Conservation (phyloP, 495 filamentous ascomycete species). For the Rhizodiscina lignyota region DNA sequence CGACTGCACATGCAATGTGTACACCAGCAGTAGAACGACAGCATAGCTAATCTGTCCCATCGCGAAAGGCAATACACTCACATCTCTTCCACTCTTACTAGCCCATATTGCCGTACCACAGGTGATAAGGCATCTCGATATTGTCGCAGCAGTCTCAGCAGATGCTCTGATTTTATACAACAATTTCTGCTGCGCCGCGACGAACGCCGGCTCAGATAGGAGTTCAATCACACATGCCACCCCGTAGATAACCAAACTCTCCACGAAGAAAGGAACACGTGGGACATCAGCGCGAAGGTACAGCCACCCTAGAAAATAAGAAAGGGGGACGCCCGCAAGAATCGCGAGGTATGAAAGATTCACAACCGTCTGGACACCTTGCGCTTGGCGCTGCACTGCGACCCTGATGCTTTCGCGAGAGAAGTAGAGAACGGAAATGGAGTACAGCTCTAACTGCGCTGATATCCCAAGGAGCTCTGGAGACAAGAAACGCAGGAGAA, state of each 20-base stretch:
- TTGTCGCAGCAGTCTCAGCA: slow-evolving; percentile 64
- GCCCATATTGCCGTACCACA: slow-evolving; percentile 48
- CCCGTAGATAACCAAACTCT: slow-evolving; percentile 51
- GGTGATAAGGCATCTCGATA: slow-evolving; percentile 56
- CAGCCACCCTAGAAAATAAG: slow-evolving; percentile 38
- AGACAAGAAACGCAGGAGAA: slow-evolving; percentile 72
- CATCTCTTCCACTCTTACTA: slow-evolving; percentile 23
- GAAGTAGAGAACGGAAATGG: slow-evolving; percentile 77
- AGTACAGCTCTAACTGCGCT: slow-evolving; percentile 80
- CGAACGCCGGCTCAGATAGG: slow-evolving; percentile 68
- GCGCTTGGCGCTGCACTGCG: slow-evolving; percentile 62
- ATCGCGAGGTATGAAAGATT: slow-evolving; percentile 77
- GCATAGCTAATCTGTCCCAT: slow-evolving; percentile 73
- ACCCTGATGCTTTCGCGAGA: slow-evolving; percentile 75
- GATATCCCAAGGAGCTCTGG: slow-evolving; percentile 70
- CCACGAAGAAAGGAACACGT: slow-evolving; percentile 45
- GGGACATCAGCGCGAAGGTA: slow-evolving; percentile 42
- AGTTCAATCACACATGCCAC: slow-evolving; percentile 68
- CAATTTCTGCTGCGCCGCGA: slow-evolving; percentile 62
- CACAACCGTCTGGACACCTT: slow-evolving; percentile 44
- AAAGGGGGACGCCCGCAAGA: slow-evolving; percentile 47
- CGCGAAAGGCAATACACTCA: slow-evolving; percentile 79
- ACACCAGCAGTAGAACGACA: slow-evolving; percentile 46
- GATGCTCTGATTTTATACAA: slow-evolving; percentile 62
- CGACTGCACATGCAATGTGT: slow-evolving; percentile 21